Percentiles rank a stretch among this genome's conserved stretches.
These are phyloP conservation scores for Podaxis sp. DNA, from an alignment of 768 basidiomycete genomes.

Conservation along the genomic window DNA sequence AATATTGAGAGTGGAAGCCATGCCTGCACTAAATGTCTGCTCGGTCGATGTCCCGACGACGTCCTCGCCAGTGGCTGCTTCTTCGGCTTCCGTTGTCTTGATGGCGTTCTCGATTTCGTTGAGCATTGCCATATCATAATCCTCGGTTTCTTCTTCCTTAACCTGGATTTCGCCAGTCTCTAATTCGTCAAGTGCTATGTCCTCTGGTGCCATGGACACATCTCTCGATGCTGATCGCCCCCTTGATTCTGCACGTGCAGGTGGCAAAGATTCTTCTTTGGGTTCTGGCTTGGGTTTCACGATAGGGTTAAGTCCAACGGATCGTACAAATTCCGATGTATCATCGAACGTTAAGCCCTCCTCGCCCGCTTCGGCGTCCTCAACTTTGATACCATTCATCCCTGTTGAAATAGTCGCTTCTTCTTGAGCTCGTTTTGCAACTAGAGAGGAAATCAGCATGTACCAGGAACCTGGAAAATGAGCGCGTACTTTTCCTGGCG, in stretches of 20 bases:
- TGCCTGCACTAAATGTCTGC: constrained; percentile 77
- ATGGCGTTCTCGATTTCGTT: constrained; percentile 74
- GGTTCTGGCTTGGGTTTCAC: constrained; percentile 49
- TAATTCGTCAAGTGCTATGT: constrained; percentile 68
- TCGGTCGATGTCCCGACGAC: constrained; percentile 69
- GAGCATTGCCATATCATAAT: constrained; percentile 71
- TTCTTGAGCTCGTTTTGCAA: constrained; percentile 58
- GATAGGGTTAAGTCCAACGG: constrained; percentile 67
- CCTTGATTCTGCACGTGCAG: neutral
- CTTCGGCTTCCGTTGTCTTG: constrained; percentile 59
- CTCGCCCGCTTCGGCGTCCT: constrained; percentile 42
- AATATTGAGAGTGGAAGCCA: constrained; percentile 87
- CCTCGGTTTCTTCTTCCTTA: constrained; percentile 77
- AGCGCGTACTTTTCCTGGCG: constrained; percentile 64
- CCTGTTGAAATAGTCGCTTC: constrained; percentile 42
- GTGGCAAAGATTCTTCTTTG: constrained; percentile 29
- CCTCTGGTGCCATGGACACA: constrained; percentile 56
- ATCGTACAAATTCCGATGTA: constrained; percentile 94
- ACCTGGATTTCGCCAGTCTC: constrained; percentile 81
- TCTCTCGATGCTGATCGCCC: constrained; percentile 45
- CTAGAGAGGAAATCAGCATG: constrained; percentile 36
- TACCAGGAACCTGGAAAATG: neutral
- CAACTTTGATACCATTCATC: constrained; percentile 32
- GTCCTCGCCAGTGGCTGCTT: constrained; percentile 26
- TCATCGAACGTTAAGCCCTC: constrained; percentile 88